These are phyloP conservation scores for Stagonosporopsis rhizophila DNA, from an alignment of 2,329 filamentous ascomycete species.

Conservation along the genomic window DNA sequence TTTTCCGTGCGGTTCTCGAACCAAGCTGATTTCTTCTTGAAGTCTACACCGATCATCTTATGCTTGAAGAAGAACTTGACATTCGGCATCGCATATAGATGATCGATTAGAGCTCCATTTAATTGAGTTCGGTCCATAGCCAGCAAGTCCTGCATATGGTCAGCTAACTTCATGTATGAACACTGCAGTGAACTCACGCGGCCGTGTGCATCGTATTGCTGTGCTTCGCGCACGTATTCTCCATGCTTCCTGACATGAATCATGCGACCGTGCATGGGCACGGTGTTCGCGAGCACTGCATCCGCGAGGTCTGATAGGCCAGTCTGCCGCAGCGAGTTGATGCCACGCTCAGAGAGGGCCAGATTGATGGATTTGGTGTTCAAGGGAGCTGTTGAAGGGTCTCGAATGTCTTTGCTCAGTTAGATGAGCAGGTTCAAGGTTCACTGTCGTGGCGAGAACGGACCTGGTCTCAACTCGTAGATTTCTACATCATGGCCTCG, in stretches of 20 bases:
- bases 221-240: slow-evolving; percentile 75
- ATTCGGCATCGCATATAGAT: slow-evolving; percentile 82
- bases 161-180: slow-evolving; percentile 12
- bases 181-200: slow-evolving; percentile 64
- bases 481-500: slow-evolving; percentile 90
- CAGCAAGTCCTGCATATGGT: slow-evolving; percentile 71
- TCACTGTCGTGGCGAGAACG: slow-evolving; percentile 35
- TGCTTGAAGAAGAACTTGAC: slow-evolving; percentile 93
- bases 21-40: slow-evolving; percentile 80
- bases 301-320: slow-evolving; percentile 72
- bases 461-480: slow-evolving; percentile 92
- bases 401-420: slow-evolving; percentile 74
- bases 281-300: slow-evolving; percentile 76
- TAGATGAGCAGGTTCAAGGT: neutral
- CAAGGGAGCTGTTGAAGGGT: slow-evolving; percentile 80
- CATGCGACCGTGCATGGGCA: slow-evolving; percentile 97
- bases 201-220: slow-evolving; percentile 89
- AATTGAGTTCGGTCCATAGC: slow-evolving; percentile 85
- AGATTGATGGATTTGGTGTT: slow-evolving; percentile 99
- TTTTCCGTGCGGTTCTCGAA: slow-evolving; percentile 66
- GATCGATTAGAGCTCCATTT: slow-evolving; percentile 83
- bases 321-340: slow-evolving; percentile 81
- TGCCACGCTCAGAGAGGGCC: slow-evolving; percentile 90
- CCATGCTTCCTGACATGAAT: slow-evolving; percentile 79
- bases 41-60: slow-evolving; percentile 90